Evolutionary conservation across 2,329 filamentous ascomycete genomes (phyloP).

Genomic region (Paecilomyces niveus): DNA sequence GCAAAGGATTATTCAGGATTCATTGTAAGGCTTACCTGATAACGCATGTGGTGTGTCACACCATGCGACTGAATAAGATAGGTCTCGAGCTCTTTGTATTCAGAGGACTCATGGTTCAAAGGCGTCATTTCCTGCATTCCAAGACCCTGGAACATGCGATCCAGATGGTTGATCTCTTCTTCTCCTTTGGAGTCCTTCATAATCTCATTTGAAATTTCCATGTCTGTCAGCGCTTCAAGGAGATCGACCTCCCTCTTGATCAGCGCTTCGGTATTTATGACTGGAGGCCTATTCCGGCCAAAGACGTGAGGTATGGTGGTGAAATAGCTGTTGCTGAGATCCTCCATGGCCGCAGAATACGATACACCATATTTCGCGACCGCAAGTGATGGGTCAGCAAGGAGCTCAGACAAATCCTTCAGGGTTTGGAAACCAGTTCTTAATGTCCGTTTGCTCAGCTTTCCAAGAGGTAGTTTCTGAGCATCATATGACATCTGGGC

Average conservation of each 20-base stretch:
- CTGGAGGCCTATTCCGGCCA: conserved; percentile 63
- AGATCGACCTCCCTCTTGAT: conserved; percentile 74
- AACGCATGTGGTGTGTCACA: conserved; percentile 52
- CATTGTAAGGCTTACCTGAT: conserved; percentile 17
- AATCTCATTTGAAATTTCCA: conserved; percentile 74
- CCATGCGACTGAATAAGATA: conserved; percentile 65
- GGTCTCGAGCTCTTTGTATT: conserved; percentile 58
- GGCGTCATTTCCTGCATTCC: conserved; percentile 70
- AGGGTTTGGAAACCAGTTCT: conserved; percentile 66
- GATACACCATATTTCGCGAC: conserved; percentile 34
- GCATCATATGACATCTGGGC: conserved; percentile 38
- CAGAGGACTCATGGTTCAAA: conserved; percentile 50
- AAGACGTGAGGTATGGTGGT: conserved; percentile 76
- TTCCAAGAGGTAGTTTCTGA: conserved; percentile 73
- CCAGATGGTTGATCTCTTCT: conserved; percentile 56
- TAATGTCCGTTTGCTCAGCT: conserved; percentile 73
- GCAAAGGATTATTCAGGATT: conserved; percentile 4
- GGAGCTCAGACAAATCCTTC: conserved; percentile 63
- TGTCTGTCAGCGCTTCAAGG: conserved; percentile 72
- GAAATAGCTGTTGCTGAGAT: conserved; percentile 72
- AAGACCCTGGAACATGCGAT: conserved; percentile 65
- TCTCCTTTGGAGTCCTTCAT: conserved; percentile 59
- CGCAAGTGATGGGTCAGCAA: conserved; percentile 50
- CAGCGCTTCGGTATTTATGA: conserved; percentile 50
- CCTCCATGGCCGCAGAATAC: conserved; percentile 44